Percentiles rank a stretch among this genome's conserved stretches.
phyloP scores from a whole-genome alignment of 1,284 basidiomycete species.

The Rugosomyces carneus region DNA sequence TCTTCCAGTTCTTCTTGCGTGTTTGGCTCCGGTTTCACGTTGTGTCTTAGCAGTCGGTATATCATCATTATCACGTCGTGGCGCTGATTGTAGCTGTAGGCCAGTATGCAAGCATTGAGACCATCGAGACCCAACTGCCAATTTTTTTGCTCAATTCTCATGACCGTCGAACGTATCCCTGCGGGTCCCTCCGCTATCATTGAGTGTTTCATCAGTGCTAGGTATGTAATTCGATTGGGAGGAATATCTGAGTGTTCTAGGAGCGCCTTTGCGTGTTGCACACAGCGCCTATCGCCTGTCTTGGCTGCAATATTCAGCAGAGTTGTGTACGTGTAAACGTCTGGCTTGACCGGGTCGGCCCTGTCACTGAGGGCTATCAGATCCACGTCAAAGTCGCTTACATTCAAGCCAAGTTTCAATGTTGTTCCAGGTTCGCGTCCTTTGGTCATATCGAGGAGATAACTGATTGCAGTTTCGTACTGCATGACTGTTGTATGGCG shows the following conservation, averaged over 20 bases:
- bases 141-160: conserved; percentile 43
- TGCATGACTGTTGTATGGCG: conserved; percentile 50
- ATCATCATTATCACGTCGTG: conserved; percentile 53
- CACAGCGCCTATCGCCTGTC: conserved; percentile 35
- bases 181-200: conserved; percentile 37
- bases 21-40: conserved; percentile 29
- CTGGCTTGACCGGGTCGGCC: conserved; percentile 33
- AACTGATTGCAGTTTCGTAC: conserved; percentile 52
- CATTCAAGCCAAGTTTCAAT: conserved; percentile 24
- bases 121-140: conserved; percentile 56
- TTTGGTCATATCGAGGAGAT: conserved; percentile 52
- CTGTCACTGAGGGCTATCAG: not conserved
- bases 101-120: conserved; percentile 62
- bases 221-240: conserved; percentile 56
- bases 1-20: conserved; percentile 28
- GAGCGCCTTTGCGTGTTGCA: conserved; percentile 48
- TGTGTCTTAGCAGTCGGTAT: conserved; percentile 58
- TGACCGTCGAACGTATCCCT: conserved; percentile 49
- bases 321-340: conserved; percentile 63
- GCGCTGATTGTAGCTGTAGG: conserved; percentile 47
- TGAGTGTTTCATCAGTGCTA: conserved; percentile 55
- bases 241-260: conserved; percentile 45
- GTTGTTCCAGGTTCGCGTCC: conserved; percentile 39
- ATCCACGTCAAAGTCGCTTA: conserved; percentile 4
- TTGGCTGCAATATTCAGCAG: conserved; percentile 58